Percentiles rank a stretch among this genome's conserved stretches.
phyloP scores from a whole-genome alignment of 2,329 filamentous ascomycete genomes.

The Gliomastix tumulicola region DNA sequence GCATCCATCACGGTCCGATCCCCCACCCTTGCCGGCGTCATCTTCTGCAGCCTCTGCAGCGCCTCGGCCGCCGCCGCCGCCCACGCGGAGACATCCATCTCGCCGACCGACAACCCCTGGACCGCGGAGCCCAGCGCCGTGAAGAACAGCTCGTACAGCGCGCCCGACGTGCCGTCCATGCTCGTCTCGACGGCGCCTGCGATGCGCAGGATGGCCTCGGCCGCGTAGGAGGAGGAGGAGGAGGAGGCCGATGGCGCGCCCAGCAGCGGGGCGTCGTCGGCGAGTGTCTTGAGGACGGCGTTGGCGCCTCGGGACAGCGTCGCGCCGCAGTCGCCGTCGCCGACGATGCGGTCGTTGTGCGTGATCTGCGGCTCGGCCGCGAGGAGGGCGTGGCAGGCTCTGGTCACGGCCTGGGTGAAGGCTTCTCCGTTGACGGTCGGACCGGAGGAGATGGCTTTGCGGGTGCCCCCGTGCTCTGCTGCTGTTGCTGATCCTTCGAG shows the following conservation, averaged over 20 bases:
- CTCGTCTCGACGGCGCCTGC: neutral
- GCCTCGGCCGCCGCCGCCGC: neutral
- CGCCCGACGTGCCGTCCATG: constrained; percentile 2
- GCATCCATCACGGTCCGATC: constrained; percentile 2
- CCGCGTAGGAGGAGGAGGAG: neutral
- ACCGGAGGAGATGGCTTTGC: neutral
- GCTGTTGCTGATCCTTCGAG: neutral
- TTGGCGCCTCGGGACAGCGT: constrained; percentile 1
- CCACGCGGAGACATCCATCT: neutral
- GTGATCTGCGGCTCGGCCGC: neutral
- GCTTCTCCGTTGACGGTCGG: neutral
- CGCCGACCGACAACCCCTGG: too few relatives aligned
- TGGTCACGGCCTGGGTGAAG: neutral
- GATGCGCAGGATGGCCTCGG: neutral
- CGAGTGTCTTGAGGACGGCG: neutral
- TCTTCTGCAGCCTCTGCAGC: neutral
- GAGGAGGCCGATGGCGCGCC: too few relatives aligned
- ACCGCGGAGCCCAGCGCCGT: neutral
- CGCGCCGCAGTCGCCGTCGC: constrained; percentile 1
- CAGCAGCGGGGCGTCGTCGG: neutral
- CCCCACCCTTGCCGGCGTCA: neutral
- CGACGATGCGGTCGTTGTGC: neutral
- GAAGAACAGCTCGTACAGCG: constrained; percentile 1
- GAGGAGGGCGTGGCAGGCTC: neutral
- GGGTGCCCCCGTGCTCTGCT: neutral